Conservation (phyloP, 306 rosid species). For the Leucaena leucocephala region DNA sequence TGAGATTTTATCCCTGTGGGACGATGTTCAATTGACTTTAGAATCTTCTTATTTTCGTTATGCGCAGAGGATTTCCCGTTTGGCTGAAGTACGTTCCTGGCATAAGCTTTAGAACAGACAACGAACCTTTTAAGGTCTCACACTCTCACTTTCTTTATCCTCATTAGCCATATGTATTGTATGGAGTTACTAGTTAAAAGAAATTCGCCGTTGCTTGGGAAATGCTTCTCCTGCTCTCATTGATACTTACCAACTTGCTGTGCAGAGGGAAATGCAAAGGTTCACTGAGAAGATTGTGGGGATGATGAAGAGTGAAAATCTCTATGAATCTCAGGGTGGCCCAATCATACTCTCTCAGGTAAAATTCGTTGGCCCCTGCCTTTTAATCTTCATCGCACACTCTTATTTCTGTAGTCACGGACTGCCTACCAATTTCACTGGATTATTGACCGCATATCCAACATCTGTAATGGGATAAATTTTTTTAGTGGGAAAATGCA, state of each 20-base stretch:
- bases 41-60: slow-evolving; percentile 14
- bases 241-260: slow-evolving; percentile 34
- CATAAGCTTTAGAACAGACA: slow-evolving; percentile 97
- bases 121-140: slow-evolving; percentile 93
- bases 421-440: slow-evolving; percentile 24
- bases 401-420: slow-evolving; percentile 19
- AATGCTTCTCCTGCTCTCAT: slow-evolving; percentile 19
- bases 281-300: slow-evolving; percentile 96
- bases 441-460: background rate
- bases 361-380: slow-evolving; percentile 9
- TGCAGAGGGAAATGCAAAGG: slow-evolving; percentile 95
- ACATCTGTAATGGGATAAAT: background rate
- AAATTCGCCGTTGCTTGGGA: background rate
- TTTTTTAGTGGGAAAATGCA: background rate
- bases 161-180: slow-evolving; percentile 11
- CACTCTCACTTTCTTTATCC: slow-evolving; percentile 14
- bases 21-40: background rate
- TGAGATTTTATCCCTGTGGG: slow-evolving; percentile 18
- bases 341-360: slow-evolving; percentile 99
- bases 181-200: background rate
- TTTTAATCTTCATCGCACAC: slow-evolving; percentile 7
- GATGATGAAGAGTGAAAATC: slow-evolving; percentile 85
- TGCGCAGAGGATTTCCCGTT: slow-evolving; percentile 94
- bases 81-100: slow-evolving; percentile 99
- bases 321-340: slow-evolving; percentile 96